Evolutionary conservation across 176 grass and related monocot genomes (phyloP).

Genomic region (Paspalum notatum): DNA sequence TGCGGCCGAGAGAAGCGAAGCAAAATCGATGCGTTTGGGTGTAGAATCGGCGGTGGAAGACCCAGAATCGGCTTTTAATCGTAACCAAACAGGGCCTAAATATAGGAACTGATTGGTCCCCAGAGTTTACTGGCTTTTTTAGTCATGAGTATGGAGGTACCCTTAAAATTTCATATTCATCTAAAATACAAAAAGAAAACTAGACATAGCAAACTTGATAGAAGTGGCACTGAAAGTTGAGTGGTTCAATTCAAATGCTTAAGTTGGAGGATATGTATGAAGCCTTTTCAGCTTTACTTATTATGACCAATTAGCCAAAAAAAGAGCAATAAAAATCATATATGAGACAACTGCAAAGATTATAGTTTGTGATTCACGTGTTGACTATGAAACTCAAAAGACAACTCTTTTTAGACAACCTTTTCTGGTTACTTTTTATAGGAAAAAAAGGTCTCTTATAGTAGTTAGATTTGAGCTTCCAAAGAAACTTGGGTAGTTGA

Average conservation of each 20-base stretch:
- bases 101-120: background rate
- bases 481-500: constrained; percentile 23
- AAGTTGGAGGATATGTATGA: too few species aligned
- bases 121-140: background rate
- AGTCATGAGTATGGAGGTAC: too few species aligned
- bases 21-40: too few species aligned
- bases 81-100: too few species aligned
- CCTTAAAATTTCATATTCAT: too few species aligned
- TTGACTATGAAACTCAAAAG: background rate
- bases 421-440: constrained; percentile 15
- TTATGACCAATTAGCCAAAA: background rate
- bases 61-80: too few species aligned
- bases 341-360: background rate
- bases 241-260: too few species aligned
- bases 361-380: background rate
- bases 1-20: too few species aligned
- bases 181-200: too few species aligned
- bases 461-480: background rate
- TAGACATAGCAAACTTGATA: too few species aligned
- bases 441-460: constrained; percentile 10
- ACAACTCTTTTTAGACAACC: background rate
- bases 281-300: constrained; percentile 1
- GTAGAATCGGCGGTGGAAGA: too few species aligned
- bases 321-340: constrained; percentile 30
- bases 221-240: too few species aligned